Percentiles rank a stretch among this genome's conserved stretches.
These are phyloP conservation scores for Kregervanrija delftensis DNA, from an alignment of 805 yeast species.

Conservation along the genomic window DNA sequence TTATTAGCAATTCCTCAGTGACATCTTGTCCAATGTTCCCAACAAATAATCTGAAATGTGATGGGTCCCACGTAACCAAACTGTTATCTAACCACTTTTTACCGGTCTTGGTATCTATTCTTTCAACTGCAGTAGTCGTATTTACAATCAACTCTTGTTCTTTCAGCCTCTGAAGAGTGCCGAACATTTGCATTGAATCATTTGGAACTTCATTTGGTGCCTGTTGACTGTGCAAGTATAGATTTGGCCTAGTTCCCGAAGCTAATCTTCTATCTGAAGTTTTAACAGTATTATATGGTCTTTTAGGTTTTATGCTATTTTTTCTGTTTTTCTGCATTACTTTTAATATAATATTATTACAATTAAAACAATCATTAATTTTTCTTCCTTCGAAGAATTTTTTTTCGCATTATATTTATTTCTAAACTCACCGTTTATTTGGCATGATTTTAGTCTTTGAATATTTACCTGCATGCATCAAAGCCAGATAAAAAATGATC, in stretches of 20 bases:
- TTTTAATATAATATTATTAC: constrained; percentile 1
- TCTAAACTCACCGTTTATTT: no score
- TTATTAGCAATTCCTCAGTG: constrained; percentile 45
- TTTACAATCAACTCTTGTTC: background rate
- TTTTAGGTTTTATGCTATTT: constrained; percentile 2
- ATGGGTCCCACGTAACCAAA: constrained; percentile 59
- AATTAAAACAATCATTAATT: background rate
- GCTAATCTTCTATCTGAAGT: constrained; percentile 52
- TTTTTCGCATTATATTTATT: no score
- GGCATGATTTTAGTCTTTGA: no score
- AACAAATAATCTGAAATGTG: constrained; percentile 64
- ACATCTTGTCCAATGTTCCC: constrained; percentile 71
- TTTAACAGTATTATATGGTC: constrained; percentile 20
- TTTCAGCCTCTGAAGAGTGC: background rate
- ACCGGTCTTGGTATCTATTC: constrained; percentile 37
- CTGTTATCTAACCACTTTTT: constrained; percentile 41
- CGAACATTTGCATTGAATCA: background rate
- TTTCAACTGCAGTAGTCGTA: constrained; percentile 29
- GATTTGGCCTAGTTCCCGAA: constrained; percentile 42
- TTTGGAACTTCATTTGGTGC: background rate
- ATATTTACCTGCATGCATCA: no score
- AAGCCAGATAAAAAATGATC: no score
- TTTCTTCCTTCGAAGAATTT: no score
- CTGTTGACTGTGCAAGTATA: constrained; percentile 29
- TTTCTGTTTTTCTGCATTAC: constrained; percentile 1